Evolutionary conservation across 306 rosid genomes (phyloP), one percentile per base, ranked within the genome.

Genomic region (Rosa chinensis): DNA sequence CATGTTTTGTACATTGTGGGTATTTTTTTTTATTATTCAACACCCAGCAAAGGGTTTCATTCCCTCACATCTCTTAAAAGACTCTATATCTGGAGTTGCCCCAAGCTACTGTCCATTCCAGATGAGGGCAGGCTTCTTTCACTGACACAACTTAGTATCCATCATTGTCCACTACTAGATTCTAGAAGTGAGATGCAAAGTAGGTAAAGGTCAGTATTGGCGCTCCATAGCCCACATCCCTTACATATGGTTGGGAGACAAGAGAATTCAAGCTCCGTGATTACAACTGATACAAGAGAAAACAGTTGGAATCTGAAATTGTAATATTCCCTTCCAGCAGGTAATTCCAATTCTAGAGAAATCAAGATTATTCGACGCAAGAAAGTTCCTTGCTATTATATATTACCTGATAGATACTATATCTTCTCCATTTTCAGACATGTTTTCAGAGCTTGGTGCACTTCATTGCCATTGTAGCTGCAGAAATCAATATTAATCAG

Each of bases 21-120:
- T n/a, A n/a, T n/a, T n/a, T n/a, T n/a, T n/a, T n/a, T n/a, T n/a
- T n/a, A n/a, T n/a, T n/a, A n/a, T n/a, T n/a, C n/a, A n/a, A n/a
- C 0, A 25, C 25, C 42, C 10, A 62, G 42, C 39, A 32, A 32
- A 10, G 68, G 42, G 18, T 10, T 63, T 63, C 68, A 63, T 10
- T 63, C 32, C 42, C 68, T 28, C 68, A 63, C 68, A 3, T 25
- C 68, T 11, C 42, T 63, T 13, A 14, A 32, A 63, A 28, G 20
- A 4, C 68, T 25, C 0, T 4, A 63, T 1, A 25, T 23, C 16
- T 12, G 18, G 18, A 28, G 18, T 5, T 25, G 68, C 9, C 40
- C 68, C 18, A 35, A 10, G 66, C 14, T 71, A 55, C 77, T 23
- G 10, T 78, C 75, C 37, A 53, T 78, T 10, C 76, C 77, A 12